A percentile compares a stretch with the other conserved stretches of the same genome.
These are phyloP conservation scores for Chlorencoelia australis DNA, from an alignment of 2,329 filamentous ascomycete species.

Conservation along the genomic window DNA sequence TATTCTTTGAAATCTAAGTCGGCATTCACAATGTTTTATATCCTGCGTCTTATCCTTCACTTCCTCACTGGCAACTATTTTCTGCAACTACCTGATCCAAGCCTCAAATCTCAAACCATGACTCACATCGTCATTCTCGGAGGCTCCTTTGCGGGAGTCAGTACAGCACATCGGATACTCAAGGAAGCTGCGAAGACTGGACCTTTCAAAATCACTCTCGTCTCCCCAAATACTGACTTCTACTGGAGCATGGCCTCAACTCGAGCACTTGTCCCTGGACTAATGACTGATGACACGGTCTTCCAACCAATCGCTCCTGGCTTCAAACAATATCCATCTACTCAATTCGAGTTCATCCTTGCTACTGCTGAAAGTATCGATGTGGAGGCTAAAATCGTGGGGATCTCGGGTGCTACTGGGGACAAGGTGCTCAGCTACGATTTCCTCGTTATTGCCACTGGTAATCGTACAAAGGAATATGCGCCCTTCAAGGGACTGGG, in stretches of 20 bases:
- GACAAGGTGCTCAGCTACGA: constrained; percentile 34
- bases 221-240: constrained; percentile 41
- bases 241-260: constrained; percentile 40
- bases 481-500: constrained; percentile 40
- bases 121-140: constrained; percentile 27
- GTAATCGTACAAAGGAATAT: constrained; percentile 32
- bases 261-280: constrained; percentile 34
- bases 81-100: constrained; percentile 1
- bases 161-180: constrained; percentile 25
- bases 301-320: constrained; percentile 31
- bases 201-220: constrained; percentile 41
- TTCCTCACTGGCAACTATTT: constrained; percentile 6
- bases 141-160: constrained; percentile 24
- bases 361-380: constrained; percentile 38
- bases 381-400: constrained; percentile 32
- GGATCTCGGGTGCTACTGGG: constrained; percentile 28
- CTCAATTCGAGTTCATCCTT: constrained; percentile 41
- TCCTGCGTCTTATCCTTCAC: constrained; percentile 3
- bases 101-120: constrained; percentile 11
- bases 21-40: constrained; percentile 8
- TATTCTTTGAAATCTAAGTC: neutral
- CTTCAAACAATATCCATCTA: constrained; percentile 38
- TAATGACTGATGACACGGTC: constrained; percentile 32
- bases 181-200: constrained; percentile 17
- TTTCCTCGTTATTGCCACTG: constrained; percentile 44